Evolutionary conservation across 1,284 basidiomycete genomes (phyloP), one percentile per base, ranked within the genome.

Genomic region (Cutaneotrichosporon spelunceum): DNA sequence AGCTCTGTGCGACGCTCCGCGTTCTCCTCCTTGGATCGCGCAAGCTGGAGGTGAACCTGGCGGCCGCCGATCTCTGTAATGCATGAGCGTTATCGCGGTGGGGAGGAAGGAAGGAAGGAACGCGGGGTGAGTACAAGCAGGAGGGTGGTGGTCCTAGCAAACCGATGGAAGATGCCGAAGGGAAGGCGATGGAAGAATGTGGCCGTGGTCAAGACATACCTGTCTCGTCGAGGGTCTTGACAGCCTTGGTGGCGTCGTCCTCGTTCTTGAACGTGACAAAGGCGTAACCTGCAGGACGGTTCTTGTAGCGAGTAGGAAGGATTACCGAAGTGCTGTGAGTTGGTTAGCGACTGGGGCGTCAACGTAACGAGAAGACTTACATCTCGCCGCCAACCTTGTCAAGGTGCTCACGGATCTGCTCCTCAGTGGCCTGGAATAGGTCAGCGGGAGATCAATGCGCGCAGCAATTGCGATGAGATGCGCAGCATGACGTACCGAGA

Each of bases 21-120:
- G 79, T 83, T 87, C 70, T 86, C 90, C 81, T 85, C 87, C 83
- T 91, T 91, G 81, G 91, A 89, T 81, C 93, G 93, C 75, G 93
- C 93, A 75, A 91, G 82, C 82, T 94, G 88, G 79, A 95, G 84
- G 78, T 90, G 87, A 77, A 94, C 86, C 79, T 83, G 83, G 77
- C 93, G 91, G 66, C 88, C 90, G 67, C 91, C 88, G 78, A 95
- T 87, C 79, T 93, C 77, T 78, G 64, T 19, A 4, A 52, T 58
- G 19, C n/a, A 30, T 53, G 27, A 49, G 56, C 34, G 24, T 47
- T 23, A 33, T 19, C 44, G 39, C 39, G 19, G 19, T 16, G 19
- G 3, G 4, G 36, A 14, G 39, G 39, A 42, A n/a, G 39, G 39
- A 42, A 42, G 39, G 39, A n/a, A 16, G 3, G 34, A 16, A 16